Percentiles rank a stretch among this genome's conserved stretches.
phyloP scores from a whole-genome alignment of 2,329 filamentous ascomycete species.

The Sporothrix inflata region DNA sequence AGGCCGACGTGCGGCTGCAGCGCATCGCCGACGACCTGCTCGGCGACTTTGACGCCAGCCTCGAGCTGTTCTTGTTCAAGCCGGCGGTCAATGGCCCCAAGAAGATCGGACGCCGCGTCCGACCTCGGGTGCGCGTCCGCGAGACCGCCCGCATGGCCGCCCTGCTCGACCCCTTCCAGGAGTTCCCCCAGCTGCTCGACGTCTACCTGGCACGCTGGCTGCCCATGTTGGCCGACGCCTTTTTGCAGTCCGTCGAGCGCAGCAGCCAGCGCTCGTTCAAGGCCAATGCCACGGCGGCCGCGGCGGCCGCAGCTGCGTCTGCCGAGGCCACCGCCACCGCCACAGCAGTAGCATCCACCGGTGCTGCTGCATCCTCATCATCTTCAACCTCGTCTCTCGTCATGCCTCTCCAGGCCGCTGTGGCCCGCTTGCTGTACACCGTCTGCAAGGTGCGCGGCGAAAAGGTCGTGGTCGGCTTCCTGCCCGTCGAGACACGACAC shows the following conservation, averaged over 20 bases:
- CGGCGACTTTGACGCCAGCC: conserved; percentile 58
- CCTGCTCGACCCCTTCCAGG: conserved; percentile 86
- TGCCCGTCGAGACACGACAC: conserved; percentile 86
- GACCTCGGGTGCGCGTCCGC: conserved; percentile 28
- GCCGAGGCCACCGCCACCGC: not conserved
- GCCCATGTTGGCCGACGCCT: conserved; percentile 73
- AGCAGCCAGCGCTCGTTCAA: conserved; percentile 18
- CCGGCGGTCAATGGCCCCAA: conserved; percentile 32
- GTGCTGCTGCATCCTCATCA: not conserved
- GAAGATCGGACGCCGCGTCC: conserved; percentile 22
- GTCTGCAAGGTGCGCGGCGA: conserved; percentile 94
- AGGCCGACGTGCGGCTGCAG: conserved; percentile 65
- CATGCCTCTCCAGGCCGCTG: conserved; percentile 66
- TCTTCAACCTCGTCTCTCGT: conserved; percentile 48
- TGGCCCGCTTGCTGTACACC: conserved; percentile 80
- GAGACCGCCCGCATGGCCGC: conserved; percentile 36
- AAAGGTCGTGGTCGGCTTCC: conserved; percentile 87
- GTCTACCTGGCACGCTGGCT: conserved; percentile 77
- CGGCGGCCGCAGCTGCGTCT: not conserved
- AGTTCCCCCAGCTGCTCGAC: conserved; percentile 91
- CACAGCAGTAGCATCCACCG: not conserved
- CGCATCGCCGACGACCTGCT: conserved; percentile 63
- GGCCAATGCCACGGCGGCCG: conserved; percentile 35
- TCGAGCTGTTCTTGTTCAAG: conserved; percentile 56
- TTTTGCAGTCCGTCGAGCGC: conserved; percentile 57